phyloP scores from a whole-genome alignment of 1,284 basidiomycete species.

The Moesziomyces parantarcticus region DNA sequence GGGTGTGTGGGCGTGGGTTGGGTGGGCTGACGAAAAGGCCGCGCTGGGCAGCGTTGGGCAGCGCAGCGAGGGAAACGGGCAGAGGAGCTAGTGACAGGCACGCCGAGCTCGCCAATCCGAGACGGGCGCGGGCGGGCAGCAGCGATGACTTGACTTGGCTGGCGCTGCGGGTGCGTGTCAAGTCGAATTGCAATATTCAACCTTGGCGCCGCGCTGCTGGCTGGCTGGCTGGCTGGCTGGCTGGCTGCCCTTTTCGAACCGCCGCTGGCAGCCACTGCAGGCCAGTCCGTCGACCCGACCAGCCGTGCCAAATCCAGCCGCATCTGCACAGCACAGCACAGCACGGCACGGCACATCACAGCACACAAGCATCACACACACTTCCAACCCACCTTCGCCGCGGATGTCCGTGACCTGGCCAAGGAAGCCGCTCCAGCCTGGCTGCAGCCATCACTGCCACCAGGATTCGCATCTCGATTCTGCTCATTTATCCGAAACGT shows the following conservation, averaged over 20 bases:
- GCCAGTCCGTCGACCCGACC: not conserved
- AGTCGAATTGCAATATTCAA: not conserved
- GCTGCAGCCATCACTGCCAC: not conserved
- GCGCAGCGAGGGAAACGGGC: not conserved
- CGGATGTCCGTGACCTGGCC: not conserved
- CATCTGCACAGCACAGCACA: conserved; percentile 10
- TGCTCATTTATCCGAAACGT: too few species aligned
- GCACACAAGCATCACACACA: conserved; percentile 1
- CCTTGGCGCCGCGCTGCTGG: too few species aligned
- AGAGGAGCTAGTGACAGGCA: not conserved
- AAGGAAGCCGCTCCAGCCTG: not conserved
- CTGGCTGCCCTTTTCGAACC: not conserved
- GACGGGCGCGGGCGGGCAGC: not conserved
- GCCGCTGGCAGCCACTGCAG: not conserved
- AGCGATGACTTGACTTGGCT: not conserved
- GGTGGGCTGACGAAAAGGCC: not conserved
- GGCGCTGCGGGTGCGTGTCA: not conserved
- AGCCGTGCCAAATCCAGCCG: not conserved
- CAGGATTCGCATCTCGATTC: not conserved
- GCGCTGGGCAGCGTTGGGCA: not conserved
- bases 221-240: too few species aligned
- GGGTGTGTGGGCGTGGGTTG: not conserved
- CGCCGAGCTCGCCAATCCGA: not conserved
- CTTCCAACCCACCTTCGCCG: not conserved
- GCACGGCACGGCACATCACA: conserved; percentile 12